Evolutionary conservation across 768 basidiomycete species (phyloP), one percentile per base, ranked within the genome.

Genomic region (Tulasnella sp.): DNA sequence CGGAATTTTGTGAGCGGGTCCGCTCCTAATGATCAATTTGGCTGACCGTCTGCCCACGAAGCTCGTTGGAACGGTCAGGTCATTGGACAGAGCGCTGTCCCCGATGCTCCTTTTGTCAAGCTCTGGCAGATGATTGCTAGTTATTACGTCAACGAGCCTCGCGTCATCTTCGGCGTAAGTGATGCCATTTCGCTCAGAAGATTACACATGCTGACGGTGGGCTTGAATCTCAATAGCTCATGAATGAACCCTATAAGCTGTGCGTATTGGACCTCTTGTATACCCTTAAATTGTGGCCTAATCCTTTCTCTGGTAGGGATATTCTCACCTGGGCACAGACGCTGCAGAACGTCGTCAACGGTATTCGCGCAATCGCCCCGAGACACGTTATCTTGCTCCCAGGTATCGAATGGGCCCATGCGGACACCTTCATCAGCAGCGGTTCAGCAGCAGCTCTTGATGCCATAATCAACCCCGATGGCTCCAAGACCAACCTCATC

Each of bases 181-280:
- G 13, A 9, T 13, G 57, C 0, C 2, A 13, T 23, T 61, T 61
- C 5, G 3, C 23, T 23, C 26, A 23, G 29, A 13, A 20, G 9
- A 26, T 26, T 6, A 61, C 20, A 11, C 1, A 20, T 48, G 15
- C 20, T 48, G 57, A 61, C n/a, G 7, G 29, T 23, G 18, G n/a
- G 23, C n/a, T 61, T 26, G 11, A 11, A 61, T 29, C n/a, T 61
- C 23, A n/a, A 61, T 1, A 61, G 57, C 79, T 86, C 79, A 87
- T 87, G 86, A 87, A 87, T 81, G 87, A 88, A 82, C 87, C 87
- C 5, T 87, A 87, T 79, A 86, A 88, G 77, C 79, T 88, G 55
- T 74, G n/a, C 71, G 80, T 82, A 71, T 79, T 81, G 42, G 73
- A 18, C 46, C 57, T 18, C 73, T 15, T 2, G 51, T 5, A 29